These are phyloP conservation scores for Aureobasidium sp. DNA, from an alignment of 2,329 filamentous ascomycete species.

Conservation along the genomic window DNA sequence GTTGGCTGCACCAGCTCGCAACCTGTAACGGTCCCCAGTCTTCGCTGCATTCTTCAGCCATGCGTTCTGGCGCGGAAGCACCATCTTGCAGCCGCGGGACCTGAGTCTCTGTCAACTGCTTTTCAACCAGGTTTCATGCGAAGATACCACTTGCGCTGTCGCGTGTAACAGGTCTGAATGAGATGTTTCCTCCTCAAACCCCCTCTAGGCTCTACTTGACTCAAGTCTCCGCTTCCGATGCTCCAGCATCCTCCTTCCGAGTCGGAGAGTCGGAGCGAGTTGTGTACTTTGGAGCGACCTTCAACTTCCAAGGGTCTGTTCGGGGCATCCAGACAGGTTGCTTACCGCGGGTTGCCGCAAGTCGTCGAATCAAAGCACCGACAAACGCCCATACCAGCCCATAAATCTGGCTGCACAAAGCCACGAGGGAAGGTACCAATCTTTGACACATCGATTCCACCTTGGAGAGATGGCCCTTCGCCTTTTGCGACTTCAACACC, in stretches of 20 bases:
- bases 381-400: conserved; percentile 7
- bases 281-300: neutral
- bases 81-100: neutral
- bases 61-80: conserved; percentile 7
- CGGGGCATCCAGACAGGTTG: neutral
- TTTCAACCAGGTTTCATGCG: neutral
- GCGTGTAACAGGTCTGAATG: conserved; percentile 1
- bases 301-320: neutral
- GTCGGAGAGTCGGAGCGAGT: neutral
- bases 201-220: neutral
- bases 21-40: conserved; percentile 11
- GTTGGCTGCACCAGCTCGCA: conserved; percentile 4
- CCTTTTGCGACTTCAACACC: conserved; percentile 5
- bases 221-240: neutral
- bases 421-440: neutral
- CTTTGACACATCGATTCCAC: conserved; percentile 8
- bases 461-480: neutral
- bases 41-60: neutral
- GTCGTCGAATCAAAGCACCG: conserved; percentile 10
- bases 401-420: conserved; percentile 1
- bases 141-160: neutral
- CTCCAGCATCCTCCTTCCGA: neutral
- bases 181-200: neutral
- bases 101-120: neutral
- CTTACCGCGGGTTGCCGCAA: neutral